These are phyloP conservation scores for Penicillium corylophilum DNA, from an alignment of 2,329 filamentous ascomycete species.

Conservation along the genomic window DNA sequence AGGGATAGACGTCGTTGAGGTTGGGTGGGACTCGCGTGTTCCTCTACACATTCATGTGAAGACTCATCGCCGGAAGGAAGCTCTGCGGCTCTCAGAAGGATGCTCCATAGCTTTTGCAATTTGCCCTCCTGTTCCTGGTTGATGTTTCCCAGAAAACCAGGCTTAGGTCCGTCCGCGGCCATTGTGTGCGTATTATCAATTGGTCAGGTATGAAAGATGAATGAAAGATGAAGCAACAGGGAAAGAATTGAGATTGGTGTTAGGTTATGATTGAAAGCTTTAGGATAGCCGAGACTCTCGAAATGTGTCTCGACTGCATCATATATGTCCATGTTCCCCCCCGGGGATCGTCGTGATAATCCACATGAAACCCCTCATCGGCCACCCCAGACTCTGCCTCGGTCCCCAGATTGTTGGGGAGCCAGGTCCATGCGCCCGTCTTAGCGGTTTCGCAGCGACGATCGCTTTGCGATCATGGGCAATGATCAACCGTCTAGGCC, in stretches of 20 bases:
- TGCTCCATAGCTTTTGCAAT: slow-evolving; percentile 79
- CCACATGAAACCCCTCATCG: slow-evolving; percentile 24
- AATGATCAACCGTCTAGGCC: slow-evolving; percentile 7
- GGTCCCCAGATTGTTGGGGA: slow-evolving; percentile 6
- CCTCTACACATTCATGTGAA: slow-evolving; percentile 49
- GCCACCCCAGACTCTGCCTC: slow-evolving; percentile 13
- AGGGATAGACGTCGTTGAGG: slow-evolving; percentile 41
- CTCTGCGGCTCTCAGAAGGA: slow-evolving; percentile 71
- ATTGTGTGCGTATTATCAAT: slow-evolving; percentile 6
- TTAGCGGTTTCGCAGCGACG: background rate
- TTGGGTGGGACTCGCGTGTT: slow-evolving; percentile 28
- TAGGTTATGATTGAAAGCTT: background rate
- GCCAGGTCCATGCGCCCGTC: slow-evolving; percentile 3
- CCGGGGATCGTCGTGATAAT: slow-evolving; percentile 13
- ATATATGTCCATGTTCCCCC: slow-evolving; percentile 5
- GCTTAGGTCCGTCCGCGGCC: slow-evolving; percentile 18
- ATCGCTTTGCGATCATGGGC: slow-evolving; percentile 2
- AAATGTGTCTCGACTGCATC: background rate
- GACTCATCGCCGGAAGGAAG: slow-evolving; percentile 48
- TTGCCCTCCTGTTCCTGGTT: slow-evolving; percentile 83
- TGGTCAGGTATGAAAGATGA: background rate
- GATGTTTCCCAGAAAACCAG: slow-evolving; percentile 77
- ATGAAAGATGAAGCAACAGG: background rate
- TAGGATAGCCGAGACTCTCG: background rate
- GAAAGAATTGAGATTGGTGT: background rate